phyloP scores from a whole-genome alignment of 2,329 filamentous ascomycete genomes.

The Fonsecaea erecta region DNA sequence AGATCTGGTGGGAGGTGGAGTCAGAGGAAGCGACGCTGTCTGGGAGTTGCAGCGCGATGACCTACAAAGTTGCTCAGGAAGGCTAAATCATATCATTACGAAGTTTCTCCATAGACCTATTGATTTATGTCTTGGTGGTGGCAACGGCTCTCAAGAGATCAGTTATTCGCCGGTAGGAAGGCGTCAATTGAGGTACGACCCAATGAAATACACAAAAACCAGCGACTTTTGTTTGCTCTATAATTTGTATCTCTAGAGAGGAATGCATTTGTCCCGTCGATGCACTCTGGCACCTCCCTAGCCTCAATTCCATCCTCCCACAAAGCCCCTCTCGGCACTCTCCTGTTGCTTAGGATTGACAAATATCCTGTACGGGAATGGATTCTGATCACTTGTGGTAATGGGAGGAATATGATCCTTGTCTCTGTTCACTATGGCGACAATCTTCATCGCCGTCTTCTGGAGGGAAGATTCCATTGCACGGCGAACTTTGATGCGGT shows the following conservation, averaged over 20 bases:
- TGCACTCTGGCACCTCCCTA: neutral
- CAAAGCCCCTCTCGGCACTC: constrained; percentile 76
- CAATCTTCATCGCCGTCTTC: constrained; percentile 85
- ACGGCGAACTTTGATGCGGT: constrained; percentile 83
- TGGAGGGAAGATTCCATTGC: constrained; percentile 90
- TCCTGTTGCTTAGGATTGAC: constrained; percentile 78
- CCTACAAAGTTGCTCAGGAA: constrained; percentile 18
- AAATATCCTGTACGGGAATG: constrained; percentile 91
- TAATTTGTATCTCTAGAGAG: constrained; percentile 10
- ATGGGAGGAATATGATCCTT: constrained; percentile 98
- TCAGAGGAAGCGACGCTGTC: neutral
- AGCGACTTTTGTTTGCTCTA: constrained; percentile 14
- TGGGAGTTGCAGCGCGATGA: constrained; percentile 24
- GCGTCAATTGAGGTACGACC: neutral
- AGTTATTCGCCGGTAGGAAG: neutral
- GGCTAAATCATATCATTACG: constrained; percentile 14
- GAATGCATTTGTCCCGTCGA: constrained; percentile 3
- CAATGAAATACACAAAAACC: constrained; percentile 4
- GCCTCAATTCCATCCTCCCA: constrained; percentile 65
- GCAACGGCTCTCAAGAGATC: constrained; percentile 3
- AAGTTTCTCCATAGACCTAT: constrained; percentile 31
- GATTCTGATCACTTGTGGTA: constrained; percentile 86
- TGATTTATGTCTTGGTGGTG: constrained; percentile 13
- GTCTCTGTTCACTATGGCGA: constrained; percentile 82
- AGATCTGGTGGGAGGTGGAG: neutral